phyloP scores from a whole-genome alignment of 176 grass and related monocot genomes.

The Cocos nucifera region DNA sequence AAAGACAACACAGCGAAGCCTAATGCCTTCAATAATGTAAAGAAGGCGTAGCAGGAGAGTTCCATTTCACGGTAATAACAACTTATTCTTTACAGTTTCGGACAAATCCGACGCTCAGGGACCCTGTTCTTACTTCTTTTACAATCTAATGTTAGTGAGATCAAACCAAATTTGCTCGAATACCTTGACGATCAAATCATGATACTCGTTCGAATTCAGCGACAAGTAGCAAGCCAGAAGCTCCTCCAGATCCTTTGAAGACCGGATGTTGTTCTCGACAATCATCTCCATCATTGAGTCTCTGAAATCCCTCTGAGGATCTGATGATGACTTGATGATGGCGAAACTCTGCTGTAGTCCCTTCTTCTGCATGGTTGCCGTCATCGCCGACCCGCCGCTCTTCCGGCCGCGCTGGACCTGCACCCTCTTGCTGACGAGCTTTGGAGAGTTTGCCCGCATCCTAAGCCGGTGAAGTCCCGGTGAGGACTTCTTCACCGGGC shows the following conservation, averaged over 20 bases:
- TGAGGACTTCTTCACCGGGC: neutral
- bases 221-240: slow-evolving; percentile 37
- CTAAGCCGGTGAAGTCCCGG: too few relatives aligned
- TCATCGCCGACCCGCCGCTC: neutral
- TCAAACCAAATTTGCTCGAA: slow-evolving; percentile 45
- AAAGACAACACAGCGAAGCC: too few relatives aligned
- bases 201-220: slow-evolving; percentile 33
- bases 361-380: neutral
- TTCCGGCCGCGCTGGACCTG: too few relatives aligned
- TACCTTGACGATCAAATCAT: slow-evolving; percentile 33
- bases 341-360: slow-evolving; percentile 10
- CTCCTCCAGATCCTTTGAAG: slow-evolving; percentile 27
- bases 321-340: slow-evolving; percentile 23
- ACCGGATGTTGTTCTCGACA: slow-evolving; percentile 17
- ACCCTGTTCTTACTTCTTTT: neutral
- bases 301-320: slow-evolving; percentile 27
- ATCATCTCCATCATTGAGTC: slow-evolving; percentile 46
- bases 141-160: slow-evolving; percentile 21
- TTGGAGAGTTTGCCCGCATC: too few relatives aligned
- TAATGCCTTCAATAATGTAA: too few relatives aligned
- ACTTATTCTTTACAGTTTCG: neutral
- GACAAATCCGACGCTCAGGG: neutral
- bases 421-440: too few relatives aligned
- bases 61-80: neutral
- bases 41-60: too few relatives aligned